Evolutionary conservation across 73 alveolate genomes (phyloP).

Genomic region (Symbiodinium pilosum): DNA sequence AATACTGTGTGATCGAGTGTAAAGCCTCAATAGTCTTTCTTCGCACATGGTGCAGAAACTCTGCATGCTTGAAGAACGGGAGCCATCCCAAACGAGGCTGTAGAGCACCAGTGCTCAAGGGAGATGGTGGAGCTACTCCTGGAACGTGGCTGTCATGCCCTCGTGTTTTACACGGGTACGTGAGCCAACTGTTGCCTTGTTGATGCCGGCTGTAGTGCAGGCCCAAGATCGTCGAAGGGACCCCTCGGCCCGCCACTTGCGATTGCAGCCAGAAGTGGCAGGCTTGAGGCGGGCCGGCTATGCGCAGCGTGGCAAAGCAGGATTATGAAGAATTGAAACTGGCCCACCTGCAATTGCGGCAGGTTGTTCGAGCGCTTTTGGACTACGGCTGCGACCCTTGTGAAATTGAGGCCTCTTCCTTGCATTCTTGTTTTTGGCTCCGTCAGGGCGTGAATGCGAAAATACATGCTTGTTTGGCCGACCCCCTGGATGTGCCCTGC

Average conservation of each 20-base stretch:
- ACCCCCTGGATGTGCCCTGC: too few species aligned
- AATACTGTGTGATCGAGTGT: too few species aligned
- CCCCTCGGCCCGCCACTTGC: constrained; percentile 76
- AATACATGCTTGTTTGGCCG: too few species aligned
- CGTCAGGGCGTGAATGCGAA: too few species aligned
- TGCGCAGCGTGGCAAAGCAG: too few species aligned
- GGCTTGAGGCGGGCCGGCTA: constrained; percentile 28
- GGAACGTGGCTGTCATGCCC: constrained; percentile 38
- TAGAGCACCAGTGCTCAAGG: constrained; percentile 67
- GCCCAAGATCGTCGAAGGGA: constrained; percentile 31
- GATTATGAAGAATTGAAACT: too few species aligned
- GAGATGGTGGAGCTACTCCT: constrained; percentile 91
- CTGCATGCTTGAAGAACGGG: not conserved
- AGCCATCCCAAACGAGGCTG: constrained; percentile 47
- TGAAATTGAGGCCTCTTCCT: constrained; percentile 69
- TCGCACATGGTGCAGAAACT: not conserved
- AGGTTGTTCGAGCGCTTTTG: constrained; percentile 87
- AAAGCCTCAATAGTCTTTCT: too few species aligned
- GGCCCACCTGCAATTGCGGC: not conserved
- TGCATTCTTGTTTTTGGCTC: too few species aligned
- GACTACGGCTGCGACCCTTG: constrained; percentile 70
- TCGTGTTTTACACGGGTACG: not conserved
- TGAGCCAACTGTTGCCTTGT: not conserved
- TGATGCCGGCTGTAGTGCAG: not conserved
- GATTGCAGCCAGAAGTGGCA: constrained; percentile 81